Conservation (phyloP, 2,329 filamentous ascomycete genomes). For the Aspergillus fischeri region DNA sequence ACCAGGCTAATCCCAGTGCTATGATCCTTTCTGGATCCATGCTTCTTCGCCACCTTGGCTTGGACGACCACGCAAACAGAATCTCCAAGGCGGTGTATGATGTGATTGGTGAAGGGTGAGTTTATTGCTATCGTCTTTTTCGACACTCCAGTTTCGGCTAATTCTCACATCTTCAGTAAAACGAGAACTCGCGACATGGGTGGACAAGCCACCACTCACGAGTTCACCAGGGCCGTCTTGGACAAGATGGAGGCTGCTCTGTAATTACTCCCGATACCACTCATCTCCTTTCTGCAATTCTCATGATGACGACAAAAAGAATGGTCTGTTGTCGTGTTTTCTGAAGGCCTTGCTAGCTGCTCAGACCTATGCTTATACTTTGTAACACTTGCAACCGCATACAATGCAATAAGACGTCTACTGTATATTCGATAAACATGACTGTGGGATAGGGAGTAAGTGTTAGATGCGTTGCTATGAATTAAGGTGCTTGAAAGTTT, state of each 20-base stretch:
- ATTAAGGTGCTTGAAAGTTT: conserved; percentile 6
- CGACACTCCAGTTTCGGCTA: conserved; percentile 29
- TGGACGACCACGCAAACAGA: conserved; percentile 97
- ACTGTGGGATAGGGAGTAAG: conserved; percentile 10
- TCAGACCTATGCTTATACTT: conserved; percentile 16
- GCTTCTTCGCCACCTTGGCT: conserved; percentile 93
- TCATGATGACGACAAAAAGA: conserved; percentile 21
- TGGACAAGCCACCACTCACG: conserved; percentile 79
- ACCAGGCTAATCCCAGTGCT: conserved; percentile 97
- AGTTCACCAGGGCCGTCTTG: conserved; percentile 92
- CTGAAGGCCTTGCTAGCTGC: conserved; percentile 10
- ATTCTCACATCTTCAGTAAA: conserved; percentile 56
- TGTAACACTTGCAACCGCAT: conserved; percentile 27
- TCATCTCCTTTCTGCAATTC: conserved; percentile 17
- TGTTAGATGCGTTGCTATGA: conserved; percentile 11
- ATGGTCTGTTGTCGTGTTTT: conserved; percentile 13
- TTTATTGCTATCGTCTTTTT: conserved; percentile 15
- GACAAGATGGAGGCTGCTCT: conserved; percentile 81
- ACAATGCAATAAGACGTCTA: conserved; percentile 19
- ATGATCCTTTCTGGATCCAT: conserved; percentile 93
- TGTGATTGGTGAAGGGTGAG: conserved; percentile 85
- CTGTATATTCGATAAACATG: conserved; percentile 14
- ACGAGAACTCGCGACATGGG: conserved; percentile 94
- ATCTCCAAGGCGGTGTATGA: conserved; percentile 79
- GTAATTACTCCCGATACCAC: conserved; percentile 41